phyloP scores from a whole-genome alignment of 225 moss, liverwort and hornwort species.

The Straminergon stramineum region DNA sequence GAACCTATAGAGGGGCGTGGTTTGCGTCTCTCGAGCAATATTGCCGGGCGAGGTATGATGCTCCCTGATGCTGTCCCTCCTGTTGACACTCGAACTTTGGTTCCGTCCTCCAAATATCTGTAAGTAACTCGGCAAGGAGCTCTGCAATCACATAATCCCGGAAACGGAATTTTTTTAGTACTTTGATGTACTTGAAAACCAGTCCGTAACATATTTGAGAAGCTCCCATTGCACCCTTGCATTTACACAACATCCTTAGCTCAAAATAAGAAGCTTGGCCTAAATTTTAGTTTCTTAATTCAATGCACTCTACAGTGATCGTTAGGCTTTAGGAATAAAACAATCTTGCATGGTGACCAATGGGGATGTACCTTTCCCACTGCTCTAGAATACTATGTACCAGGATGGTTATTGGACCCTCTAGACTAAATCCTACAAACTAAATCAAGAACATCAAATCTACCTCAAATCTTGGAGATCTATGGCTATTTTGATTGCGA shows the following conservation, averaged over 20 bases:
- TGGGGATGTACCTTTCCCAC: background rate
- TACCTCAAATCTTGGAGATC: background rate
- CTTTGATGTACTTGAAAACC: background rate
- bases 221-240: background rate
- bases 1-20: slow-evolving; percentile 50
- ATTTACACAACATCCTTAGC: background rate
- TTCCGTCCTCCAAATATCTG: slow-evolving; percentile 86
- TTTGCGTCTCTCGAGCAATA: slow-evolving; percentile 70
- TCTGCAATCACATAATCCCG: slow-evolving; percentile 11
- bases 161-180: background rate
- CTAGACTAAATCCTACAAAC: background rate
- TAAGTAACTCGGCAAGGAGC: slow-evolving; percentile 82
- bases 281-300: no score
- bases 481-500: background rate
- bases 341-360: background rate
- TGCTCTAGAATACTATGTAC: background rate
- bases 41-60: slow-evolving; percentile 76
- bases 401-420: background rate
- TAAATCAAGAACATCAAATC: background rate
- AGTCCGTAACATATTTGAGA: background rate
- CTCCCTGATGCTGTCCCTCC: slow-evolving; percentile 93
- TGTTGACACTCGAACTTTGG: slow-evolving; percentile 79
- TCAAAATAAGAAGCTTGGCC: background rate
- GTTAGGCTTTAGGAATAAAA: no score
- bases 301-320: background rate